Conservation (phyloP, 2,329 filamentous ascomycete species). For the Talaromyces verruculosus region DNA sequence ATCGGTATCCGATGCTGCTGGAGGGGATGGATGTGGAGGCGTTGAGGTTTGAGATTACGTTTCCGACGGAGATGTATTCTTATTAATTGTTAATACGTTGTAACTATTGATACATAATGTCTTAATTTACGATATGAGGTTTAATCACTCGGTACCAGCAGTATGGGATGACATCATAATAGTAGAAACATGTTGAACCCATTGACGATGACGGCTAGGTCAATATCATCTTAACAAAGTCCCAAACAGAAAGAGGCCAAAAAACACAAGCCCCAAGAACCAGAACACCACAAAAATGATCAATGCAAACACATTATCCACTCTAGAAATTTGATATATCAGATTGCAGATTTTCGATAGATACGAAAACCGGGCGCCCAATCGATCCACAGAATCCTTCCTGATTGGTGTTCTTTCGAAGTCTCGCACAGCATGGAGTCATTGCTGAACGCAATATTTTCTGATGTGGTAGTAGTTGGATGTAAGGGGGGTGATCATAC, state of each 20-base stretch:
- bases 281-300: background rate
- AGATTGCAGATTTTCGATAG: background rate
- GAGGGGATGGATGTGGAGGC: conserved; percentile 26
- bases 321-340: background rate
- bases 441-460: background rate
- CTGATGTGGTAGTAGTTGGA: background rate
- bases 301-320: too few species aligned
- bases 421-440: background rate
- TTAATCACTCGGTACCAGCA: background rate
- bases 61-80: conserved; percentile 16
- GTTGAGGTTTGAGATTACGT: conserved; percentile 18
- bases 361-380: background rate
- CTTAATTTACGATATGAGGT: background rate
- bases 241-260: background rate
- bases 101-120: background rate
- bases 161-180: background rate
- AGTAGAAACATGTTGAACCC: background rate
- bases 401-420: background rate
- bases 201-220: too few species aligned
- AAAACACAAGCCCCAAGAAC: background rate
- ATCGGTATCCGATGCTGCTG: conserved; percentile 27
- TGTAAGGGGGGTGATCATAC: background rate
- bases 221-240: background rate
- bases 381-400: background rate
- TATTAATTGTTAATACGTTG: background rate